A percentile compares a stretch with the other conserved stretches of the same genome.
These are phyloP conservation scores for Periglandula ipomoeae DNA, from an alignment of 2,329 filamentous ascomycete genomes.

Conservation along the genomic window DNA sequence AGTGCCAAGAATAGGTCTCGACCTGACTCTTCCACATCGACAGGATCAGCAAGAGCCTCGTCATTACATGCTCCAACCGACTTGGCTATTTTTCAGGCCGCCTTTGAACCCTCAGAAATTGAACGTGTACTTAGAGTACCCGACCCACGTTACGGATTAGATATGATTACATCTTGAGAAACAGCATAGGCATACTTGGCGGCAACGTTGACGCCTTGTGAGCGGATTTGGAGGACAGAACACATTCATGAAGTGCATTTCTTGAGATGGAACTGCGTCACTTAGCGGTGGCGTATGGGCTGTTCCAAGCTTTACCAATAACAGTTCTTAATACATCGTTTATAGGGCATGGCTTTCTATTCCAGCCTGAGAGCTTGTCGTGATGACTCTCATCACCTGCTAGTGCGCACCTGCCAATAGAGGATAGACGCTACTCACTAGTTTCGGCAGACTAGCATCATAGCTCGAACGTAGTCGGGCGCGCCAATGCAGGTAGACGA, in stretches of 20 bases:
- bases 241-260: background rate
- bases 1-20: conserved; percentile 25
- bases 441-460: background rate
- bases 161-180: conserved; percentile 36
- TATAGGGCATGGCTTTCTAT: background rate
- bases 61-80: conserved; percentile 27
- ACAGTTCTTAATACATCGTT: background rate
- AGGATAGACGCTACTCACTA: background rate
- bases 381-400: background rate
- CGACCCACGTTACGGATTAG: conserved; percentile 45
- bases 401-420: background rate
- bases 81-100: conserved; percentile 42
- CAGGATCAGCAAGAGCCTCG: conserved; percentile 13
- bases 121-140: conserved; percentile 39
- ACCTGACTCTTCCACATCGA: conserved; percentile 17
- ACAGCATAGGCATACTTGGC: background rate
- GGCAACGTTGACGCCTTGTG: background rate
- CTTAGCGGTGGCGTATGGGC: background rate
- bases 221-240: background rate
- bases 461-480: background rate
- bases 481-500: background rate
- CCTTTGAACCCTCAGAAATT: conserved; percentile 43
- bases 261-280: background rate
- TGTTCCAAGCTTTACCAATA: background rate
- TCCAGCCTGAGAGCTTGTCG: background rate